Base-by-base conservation (phyloP, 441 rosid species). In the Erodium moschatum region DNA sequence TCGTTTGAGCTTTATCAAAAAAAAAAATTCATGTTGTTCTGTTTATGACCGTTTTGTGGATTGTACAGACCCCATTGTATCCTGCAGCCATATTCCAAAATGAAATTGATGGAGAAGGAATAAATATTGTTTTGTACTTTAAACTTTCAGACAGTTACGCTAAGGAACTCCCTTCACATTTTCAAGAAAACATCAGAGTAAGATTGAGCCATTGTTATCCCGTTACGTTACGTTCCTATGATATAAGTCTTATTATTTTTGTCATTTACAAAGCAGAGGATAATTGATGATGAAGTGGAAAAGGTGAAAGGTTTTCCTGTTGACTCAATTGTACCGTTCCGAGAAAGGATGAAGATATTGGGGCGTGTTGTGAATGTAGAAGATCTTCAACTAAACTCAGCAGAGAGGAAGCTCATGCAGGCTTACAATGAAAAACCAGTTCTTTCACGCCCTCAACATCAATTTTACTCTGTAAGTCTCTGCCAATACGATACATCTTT, bases 401-500 rank as follows among this genome's bases (percentile, higher is more conserved):
- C 97, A 6, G 96, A 91, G 84, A 89, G 86, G 72, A 91, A 89
- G 74, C 89, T 91, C 65, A 85, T 91, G 92, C 92, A 89, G 73
- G 89, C 96, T 42, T 90, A 90, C 76, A 92, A 92, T 4, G 31
- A 29, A 29, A 29, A 29, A 29, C 31, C 31, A 29, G 31, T 29
- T 29, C 31, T 29, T 29, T 54, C 97, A 3, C 97, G 97, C 29
- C 97, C 97, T 3, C 97, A 91, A 66, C 96, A 91, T 61, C 85
- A 83, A 65, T 91, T 89, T 70, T 86, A 77, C 83, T 56, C 13
- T 3, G 97, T 86, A 78, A 79, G 85, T 35, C 50, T 10, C 50
- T 42, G 3, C 48, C 8, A 35, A 35, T 35, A 35, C 8, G 5
- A 35, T 1, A 35, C 9, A 35, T 35, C 6, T 35, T 35, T 35